phyloP scores from a whole-genome alignment of 2,329 filamentous ascomycete genomes.

The Onygenales sp. region DNA sequence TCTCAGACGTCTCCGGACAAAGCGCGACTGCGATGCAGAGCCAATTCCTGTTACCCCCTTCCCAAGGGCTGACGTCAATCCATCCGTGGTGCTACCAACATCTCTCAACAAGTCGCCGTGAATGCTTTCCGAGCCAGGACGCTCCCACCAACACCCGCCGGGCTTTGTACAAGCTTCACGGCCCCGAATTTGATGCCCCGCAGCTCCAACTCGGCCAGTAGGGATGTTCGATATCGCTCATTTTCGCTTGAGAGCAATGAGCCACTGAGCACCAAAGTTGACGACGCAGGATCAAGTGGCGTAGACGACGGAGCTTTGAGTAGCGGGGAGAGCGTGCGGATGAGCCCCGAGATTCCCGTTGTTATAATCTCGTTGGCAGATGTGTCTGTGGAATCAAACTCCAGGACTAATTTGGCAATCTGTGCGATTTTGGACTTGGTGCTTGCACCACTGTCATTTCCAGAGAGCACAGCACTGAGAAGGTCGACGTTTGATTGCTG shows the following conservation, averaged over 20 bases:
- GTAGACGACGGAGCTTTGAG: background rate
- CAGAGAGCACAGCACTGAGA: conserved; percentile 1
- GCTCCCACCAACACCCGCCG: background rate
- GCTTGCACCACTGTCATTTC: background rate
- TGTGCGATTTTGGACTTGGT: conserved; percentile 4
- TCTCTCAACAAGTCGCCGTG: background rate
- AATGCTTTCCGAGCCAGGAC: background rate
- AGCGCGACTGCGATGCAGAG: no score
- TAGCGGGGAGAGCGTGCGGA: background rate
- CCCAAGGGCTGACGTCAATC: no score
- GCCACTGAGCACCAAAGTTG: conserved; percentile 3
- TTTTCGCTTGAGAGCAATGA: conserved; percentile 4
- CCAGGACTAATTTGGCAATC: conserved; percentile 4
- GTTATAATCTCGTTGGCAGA: background rate
- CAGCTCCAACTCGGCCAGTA: background rate
- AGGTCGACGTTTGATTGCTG: conserved; percentile 4
- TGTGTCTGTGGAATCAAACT: background rate
- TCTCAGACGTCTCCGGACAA: no score
- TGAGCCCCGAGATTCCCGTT: background rate
- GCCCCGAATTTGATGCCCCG: background rate
- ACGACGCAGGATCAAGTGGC: background rate
- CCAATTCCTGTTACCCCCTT: no score
- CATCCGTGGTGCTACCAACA: no score
- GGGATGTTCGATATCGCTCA: background rate
- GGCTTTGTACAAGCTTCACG: conserved; percentile 2